These are phyloP conservation scores for Coccomyxa sp. DNA, from an alignment of 139 green algal genomes.

Conservation along the genomic window DNA sequence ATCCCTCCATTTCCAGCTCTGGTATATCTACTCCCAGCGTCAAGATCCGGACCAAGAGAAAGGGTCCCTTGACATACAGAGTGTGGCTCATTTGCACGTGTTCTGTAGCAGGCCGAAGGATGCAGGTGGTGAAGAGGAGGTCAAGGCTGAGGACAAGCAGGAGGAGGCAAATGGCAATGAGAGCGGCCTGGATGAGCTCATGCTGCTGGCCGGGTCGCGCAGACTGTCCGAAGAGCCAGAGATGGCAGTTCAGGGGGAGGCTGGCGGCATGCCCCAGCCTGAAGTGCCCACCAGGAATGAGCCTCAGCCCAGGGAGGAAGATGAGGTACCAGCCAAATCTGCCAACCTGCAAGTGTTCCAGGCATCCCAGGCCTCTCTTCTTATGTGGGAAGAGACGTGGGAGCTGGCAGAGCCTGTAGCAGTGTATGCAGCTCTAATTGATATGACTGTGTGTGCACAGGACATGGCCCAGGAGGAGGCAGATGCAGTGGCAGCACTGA, in stretches of 20 bases:
- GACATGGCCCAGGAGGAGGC: slow-evolving; percentile 32
- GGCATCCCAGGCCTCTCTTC: too few species aligned
- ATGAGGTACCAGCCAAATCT: too few species aligned
- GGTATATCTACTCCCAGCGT: not conserved
- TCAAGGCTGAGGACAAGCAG: not conserved
- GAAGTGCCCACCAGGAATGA: too few species aligned
- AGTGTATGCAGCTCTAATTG: too few species aligned
- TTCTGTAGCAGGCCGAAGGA: not conserved
- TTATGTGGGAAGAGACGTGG: too few species aligned
- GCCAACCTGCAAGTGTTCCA: too few species aligned
- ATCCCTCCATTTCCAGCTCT: not conserved
- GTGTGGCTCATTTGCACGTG: not conserved
- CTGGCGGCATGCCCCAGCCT: too few species aligned
- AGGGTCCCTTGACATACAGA: not conserved
- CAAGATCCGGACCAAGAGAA: not conserved
- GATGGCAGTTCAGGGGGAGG: not conserved
- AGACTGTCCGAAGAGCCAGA: not conserved
- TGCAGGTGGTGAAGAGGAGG: not conserved
- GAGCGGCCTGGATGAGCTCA: not conserved
- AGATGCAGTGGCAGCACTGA: slow-evolving; percentile 54
- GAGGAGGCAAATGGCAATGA: not conserved
- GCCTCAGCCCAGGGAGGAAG: too few species aligned
- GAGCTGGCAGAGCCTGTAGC: too few species aligned
- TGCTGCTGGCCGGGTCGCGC: not conserved
- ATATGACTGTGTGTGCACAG: not conserved